Evolutionary conservation across 2,329 filamentous ascomycete genomes (phyloP), one percentile per base, ranked within the genome.

Genomic region (Aspergillus felis): DNA sequence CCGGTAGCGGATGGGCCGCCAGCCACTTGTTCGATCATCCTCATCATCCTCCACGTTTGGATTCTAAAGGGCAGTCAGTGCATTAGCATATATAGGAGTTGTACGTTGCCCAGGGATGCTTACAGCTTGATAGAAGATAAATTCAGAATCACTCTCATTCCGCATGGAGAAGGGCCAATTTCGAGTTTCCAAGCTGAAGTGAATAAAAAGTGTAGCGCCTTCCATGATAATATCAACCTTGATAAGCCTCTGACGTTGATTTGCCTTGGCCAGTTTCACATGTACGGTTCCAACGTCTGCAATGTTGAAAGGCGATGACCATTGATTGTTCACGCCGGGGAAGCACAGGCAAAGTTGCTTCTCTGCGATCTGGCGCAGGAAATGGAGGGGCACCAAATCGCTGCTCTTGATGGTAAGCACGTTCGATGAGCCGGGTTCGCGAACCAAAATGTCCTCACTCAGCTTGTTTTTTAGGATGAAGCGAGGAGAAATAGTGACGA

Each of bases 91-190:
- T 32, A 5, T 14, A 17, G 2, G 10, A 14, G 25, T 32, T 7
- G 25, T 9, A 24, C 7, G 14, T 12, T 5, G 27, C 3, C 4
- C 25, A 44, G 24, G 35, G 25, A 2, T 29, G 64, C 68, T 59
- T 64, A 70, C 89, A 20, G 91, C 90, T 74, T 99, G 94, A 79
- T 89, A 96, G 78, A 99, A 99, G 51, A 93, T 88, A 74, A 97
- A 97, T 70, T 97, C 94, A 25, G 89, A 89, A 68, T 97, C 93
- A 68, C 93, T 97, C 77, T 97, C 94, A 70, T 99, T 99, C 63
- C 94, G 89, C 87, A 99, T 97, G 0, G 92, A 97, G 77, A 94
- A 99, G 0, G 94, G 94, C 94, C 94, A 99, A 70, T 96, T 91
- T 74, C 94, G 95, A 5, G 85, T 92, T 77, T 99, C 94, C 64